Base-by-base conservation (phyloP, 768 basidiomycete genomes). In the Phlebiopsis flavidoalba region DNA sequence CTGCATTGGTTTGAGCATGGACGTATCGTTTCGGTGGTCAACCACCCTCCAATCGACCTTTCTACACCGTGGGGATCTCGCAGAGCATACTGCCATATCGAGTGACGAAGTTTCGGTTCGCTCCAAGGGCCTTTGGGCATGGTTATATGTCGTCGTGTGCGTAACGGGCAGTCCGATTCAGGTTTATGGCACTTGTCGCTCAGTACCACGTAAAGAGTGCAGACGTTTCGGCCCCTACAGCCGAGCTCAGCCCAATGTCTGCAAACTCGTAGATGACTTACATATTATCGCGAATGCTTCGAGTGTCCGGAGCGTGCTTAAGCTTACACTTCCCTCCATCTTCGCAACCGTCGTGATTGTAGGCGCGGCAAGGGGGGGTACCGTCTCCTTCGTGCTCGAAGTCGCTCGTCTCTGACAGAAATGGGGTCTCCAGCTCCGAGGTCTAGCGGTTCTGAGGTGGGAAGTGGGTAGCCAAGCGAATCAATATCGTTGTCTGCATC, bases 241-340 rank as follows among this genome's bases (percentile, higher is more conserved):
- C 8, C 17, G 15, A 11, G n/a, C 17, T 50, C 35, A 50, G 48
- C 35, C 47, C 45, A 24, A 35, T 36, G 40, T 33, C 2, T 49
- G 19, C 5, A 8, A 5, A 15, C 8, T 14, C 8, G 33, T 15
- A 31, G 6, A 43, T 3, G 6, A 74, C 82, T 60, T 60, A 85
- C 85, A 84, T 68, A 12, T 78, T 75, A 63, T 86, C 81, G 19
- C 83, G 74, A 14, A 83, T 75, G 61, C 83, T 85, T 67, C 79
- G 81, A 46, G 75, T 65, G 61, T 85, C 83, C 0, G 83, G 83
- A 0, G 81, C 79, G 66, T 86, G 83, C 19, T 77, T 81, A 68
- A 74, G 84, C 17, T 60, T 60, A 64, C 84, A 86, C 1, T 63
- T 58, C 8, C 19, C 54, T 0, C 83, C 80, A 3, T 75, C 71